phyloP scores from a whole-genome alignment of 352 stramenopile species.

The Globisporangium emineosum region DNA sequence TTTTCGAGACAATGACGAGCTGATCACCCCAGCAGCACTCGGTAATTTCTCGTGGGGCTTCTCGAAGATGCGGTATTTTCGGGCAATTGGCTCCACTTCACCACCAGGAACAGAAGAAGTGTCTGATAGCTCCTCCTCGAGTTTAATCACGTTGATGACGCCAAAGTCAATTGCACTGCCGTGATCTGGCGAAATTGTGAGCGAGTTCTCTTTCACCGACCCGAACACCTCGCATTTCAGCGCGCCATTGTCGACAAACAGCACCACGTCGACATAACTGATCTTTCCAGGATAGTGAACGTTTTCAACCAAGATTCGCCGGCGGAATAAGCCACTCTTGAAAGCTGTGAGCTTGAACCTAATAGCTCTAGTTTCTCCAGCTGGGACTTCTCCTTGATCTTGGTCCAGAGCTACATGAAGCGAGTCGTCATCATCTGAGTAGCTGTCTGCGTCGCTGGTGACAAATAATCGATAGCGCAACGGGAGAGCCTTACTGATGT shows the following conservation, averaged over 20 bases:
- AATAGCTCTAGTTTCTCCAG: conserved; percentile 52
- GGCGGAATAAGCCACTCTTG: conserved; percentile 72
- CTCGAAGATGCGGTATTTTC: conserved; percentile 67
- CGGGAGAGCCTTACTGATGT: conserved; percentile 78
- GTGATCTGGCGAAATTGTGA: not conserved
- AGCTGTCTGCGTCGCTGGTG: conserved; percentile 50
- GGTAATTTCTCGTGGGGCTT: conserved; percentile 16
- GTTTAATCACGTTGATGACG: conserved; percentile 61
- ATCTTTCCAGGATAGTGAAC: conserved; percentile 79
- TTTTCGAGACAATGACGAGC: conserved; percentile 10
- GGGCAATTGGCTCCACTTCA: conserved; percentile 35
- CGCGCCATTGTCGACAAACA: conserved; percentile 80
- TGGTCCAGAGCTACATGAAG: conserved; percentile 66
- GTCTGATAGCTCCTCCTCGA: conserved; percentile 63
- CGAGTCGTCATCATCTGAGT: conserved; percentile 77
- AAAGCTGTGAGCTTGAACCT: conserved; percentile 64
- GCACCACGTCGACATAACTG: conserved; percentile 67
- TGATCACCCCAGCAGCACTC: not conserved
- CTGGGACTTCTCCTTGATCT: conserved; percentile 68
- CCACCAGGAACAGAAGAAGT: conserved; percentile 17
- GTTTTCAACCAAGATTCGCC: conserved; percentile 83
- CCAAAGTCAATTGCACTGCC: conserved; percentile 45
- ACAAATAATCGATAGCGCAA: conserved; percentile 76
- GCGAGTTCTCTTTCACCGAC: not conserved
- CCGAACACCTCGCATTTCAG: conserved; percentile 40